Percentiles rank a stretch among this genome's conserved stretches.
Evolutionary conservation across 768 basidiomycete species (phyloP).

Genomic region (Mycena capillaripes): DNA sequence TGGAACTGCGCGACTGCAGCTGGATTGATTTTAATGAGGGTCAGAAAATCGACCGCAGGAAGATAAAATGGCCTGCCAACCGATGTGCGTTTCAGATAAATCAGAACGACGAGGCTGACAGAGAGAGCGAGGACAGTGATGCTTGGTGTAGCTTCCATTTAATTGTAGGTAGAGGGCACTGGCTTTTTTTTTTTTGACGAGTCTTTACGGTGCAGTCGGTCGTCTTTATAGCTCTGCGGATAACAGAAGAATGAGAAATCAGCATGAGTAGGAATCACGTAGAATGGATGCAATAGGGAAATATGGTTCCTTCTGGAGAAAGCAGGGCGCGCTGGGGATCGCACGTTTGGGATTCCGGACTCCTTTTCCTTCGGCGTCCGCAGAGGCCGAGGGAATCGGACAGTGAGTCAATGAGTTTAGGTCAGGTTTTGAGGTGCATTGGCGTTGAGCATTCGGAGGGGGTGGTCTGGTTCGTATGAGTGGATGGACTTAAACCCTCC

Average conservation of each 20-base stretch:
- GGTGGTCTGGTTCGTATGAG: too few species aligned
- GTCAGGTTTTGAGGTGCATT: neutral
- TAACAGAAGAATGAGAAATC: neutral
- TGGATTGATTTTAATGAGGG: neutral
- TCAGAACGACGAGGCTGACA: neutral
- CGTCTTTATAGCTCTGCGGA: neutral
- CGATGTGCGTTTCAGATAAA: neutral
- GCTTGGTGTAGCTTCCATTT: neutral
- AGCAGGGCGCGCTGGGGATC: neutral
- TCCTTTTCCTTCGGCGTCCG: neutral
- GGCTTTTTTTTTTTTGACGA: neutral
- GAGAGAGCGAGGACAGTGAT: neutral
- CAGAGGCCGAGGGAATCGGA: neutral
- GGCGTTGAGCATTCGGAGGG: too few species aligned
- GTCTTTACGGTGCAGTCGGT: neutral
- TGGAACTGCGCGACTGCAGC: constrained; percentile 11
- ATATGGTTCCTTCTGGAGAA: neutral
- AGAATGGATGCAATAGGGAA: neutral
- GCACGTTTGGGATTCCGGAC: neutral
- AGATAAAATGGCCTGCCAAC: neutral
- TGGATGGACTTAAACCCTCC: too few species aligned
- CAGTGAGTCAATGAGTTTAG: neutral
- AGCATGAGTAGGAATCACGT: neutral
- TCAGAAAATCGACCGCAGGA: neutral
- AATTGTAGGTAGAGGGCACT: neutral